Percentiles rank a stretch among this genome's conserved stretches.
Conservation (phyloP, 2,329 filamentous ascomycete genomes). For the Ceratocystis harringtonii region DNA sequence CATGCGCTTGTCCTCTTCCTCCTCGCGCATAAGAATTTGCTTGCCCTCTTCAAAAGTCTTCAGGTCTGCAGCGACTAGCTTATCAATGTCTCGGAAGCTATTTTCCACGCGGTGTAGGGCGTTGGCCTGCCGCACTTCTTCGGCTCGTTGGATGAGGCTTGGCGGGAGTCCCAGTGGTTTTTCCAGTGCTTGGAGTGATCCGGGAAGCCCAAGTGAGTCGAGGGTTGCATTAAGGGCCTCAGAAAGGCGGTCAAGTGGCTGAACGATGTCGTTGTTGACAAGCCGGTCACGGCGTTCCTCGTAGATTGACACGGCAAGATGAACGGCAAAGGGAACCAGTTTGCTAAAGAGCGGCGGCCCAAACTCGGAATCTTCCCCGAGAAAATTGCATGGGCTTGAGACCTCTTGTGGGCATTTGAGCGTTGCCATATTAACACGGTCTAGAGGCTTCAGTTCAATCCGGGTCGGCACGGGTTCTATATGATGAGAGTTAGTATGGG, state of each 20-base stretch:
- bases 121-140: slow-evolving; percentile 85
- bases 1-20: slow-evolving; percentile 65
- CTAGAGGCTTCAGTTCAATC: slow-evolving; percentile 69
- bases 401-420: slow-evolving; percentile 69
- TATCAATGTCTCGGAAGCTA: slow-evolving; percentile 78
- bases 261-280: slow-evolving; percentile 75
- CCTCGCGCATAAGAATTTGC: slow-evolving; percentile 61
- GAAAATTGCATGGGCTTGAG: slow-evolving; percentile 59
- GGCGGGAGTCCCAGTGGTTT: slow-evolving; percentile 85
- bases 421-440: slow-evolving; percentile 77
- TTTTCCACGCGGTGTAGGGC: slow-evolving; percentile 62
- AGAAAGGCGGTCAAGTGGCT: slow-evolving; percentile 68
- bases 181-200: slow-evolving; percentile 83
- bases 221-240: slow-evolving; percentile 65
- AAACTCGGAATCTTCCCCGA: slow-evolving; percentile 68
- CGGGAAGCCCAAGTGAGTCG: slow-evolving; percentile 72
- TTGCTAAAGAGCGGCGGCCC: slow-evolving; percentile 78
- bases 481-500: slow-evolving; percentile 16
- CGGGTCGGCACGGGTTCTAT: slow-evolving; percentile 70
- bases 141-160: slow-evolving; percentile 72
- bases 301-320: slow-evolving; percentile 89
- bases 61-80: slow-evolving; percentile 66
- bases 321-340: slow-evolving; percentile 87
- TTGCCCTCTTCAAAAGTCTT: slow-evolving; percentile 72
- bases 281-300: slow-evolving; percentile 81